Evolutionary conservation across 1,139 yeast genomes (phyloP).

Genomic region (Magnusiomyces paraingens): DNA sequence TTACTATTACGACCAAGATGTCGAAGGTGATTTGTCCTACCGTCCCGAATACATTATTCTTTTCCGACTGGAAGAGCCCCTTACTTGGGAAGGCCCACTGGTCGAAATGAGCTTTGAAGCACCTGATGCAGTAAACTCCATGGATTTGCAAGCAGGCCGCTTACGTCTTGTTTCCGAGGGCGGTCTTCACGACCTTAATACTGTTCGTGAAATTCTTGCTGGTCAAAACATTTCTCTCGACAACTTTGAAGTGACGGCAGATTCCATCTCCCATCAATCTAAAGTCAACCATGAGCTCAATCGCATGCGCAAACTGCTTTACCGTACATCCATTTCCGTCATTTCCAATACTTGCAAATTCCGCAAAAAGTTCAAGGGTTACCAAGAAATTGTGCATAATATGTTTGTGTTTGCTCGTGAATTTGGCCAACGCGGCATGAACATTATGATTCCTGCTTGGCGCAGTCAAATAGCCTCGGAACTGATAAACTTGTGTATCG

Average conservation of each 20-base stretch:
- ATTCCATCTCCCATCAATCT: constrained; percentile 64
- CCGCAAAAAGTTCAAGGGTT: constrained; percentile 36
- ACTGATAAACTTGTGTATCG: constrained; percentile 69
- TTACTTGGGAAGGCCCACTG: constrained; percentile 86
- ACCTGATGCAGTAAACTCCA: constrained; percentile 17
- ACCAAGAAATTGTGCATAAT: constrained; percentile 70
- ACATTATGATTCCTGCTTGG: constrained; percentile 56
- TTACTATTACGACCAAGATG: constrained; percentile 27
- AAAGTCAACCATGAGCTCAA: constrained; percentile 71
- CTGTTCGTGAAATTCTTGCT: constrained; percentile 38
- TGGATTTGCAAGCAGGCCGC: constrained; percentile 57
- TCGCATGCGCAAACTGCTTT: constrained; percentile 60
- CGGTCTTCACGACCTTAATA: constrained; percentile 43
- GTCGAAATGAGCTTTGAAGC: constrained; percentile 48
- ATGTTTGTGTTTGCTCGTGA: constrained; percentile 79
- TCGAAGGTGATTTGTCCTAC: constrained; percentile 33
- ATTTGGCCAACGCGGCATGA: constrained; percentile 66
- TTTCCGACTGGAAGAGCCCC: constrained; percentile 73
- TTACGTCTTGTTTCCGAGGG: constrained; percentile 66
- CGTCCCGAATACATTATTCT: constrained; percentile 54
- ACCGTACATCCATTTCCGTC: constrained; percentile 60
- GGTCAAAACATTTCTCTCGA: constrained; percentile 29
- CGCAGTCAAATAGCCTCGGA: constrained; percentile 66
- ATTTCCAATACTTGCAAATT: constrained; percentile 57
- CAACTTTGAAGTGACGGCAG: constrained; percentile 45